Evolutionary conservation across 768 basidiomycete species (phyloP).

Genomic region (Suillus lakei): DNA sequence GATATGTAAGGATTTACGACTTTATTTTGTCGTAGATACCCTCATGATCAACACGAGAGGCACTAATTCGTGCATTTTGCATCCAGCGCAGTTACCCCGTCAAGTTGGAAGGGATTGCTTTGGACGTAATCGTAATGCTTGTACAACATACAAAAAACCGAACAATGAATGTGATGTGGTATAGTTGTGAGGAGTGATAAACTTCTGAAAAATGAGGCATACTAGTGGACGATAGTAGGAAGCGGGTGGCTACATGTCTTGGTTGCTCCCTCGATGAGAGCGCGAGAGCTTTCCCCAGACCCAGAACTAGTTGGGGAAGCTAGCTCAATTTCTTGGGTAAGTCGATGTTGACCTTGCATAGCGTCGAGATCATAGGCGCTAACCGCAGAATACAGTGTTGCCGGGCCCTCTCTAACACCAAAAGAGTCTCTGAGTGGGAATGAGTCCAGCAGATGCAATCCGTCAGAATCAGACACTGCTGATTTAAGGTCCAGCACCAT

Average conservation of each 20-base stretch:
- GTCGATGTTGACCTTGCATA: background rate
- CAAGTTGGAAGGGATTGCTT: background rate
- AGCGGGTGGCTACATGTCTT: background rate
- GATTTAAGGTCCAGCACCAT: slow-evolving; percentile 2
- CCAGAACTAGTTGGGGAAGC: background rate
- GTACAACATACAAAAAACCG: background rate
- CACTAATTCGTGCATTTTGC: background rate
- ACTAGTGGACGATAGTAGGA: background rate
- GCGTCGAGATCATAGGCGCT: background rate
- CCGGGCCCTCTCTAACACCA: background rate
- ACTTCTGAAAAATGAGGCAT: background rate
- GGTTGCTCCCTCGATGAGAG: background rate
- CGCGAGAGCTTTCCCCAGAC: background rate
- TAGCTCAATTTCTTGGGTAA: background rate
- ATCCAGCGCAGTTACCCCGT: background rate
- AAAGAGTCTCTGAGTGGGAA: background rate
- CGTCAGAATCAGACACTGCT: slow-evolving; percentile 1
- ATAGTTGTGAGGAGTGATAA: background rate
- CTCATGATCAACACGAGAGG: background rate
- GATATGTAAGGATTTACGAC: background rate
- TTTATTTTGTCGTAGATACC: no score
- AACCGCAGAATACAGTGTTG: background rate
- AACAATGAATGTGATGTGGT: background rate
- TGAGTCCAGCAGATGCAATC: background rate
- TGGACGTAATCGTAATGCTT: background rate